Percentiles rank a stretch among this genome's conserved stretches.
phyloP scores from a whole-genome alignment of 352 stramenopile species.

The Peronospora belbahrii region DNA sequence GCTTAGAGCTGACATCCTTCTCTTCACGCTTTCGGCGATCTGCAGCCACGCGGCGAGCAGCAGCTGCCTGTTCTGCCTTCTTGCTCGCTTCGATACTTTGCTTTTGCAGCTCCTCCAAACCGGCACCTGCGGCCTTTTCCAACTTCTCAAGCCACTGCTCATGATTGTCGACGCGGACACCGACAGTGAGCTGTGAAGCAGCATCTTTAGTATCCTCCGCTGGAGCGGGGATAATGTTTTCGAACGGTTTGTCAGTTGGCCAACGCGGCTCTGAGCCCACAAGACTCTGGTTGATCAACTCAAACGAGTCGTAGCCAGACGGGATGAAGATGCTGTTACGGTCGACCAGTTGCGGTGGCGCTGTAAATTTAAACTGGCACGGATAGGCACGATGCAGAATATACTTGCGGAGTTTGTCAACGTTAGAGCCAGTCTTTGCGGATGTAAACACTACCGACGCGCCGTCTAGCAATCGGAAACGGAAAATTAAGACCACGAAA shows the following conservation, averaged over 20 bases:
- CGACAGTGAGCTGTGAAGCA: slow-evolving; percentile 24
- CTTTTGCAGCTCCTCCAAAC: slow-evolving; percentile 75
- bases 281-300: slow-evolving; percentile 68
- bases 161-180: slow-evolving; percentile 60
- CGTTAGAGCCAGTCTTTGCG: slow-evolving; percentile 63
- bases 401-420: slow-evolving; percentile 70
- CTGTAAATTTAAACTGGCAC: slow-evolving; percentile 60
- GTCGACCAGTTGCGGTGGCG: slow-evolving; percentile 66
- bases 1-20: slow-evolving; percentile 80
- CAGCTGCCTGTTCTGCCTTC: slow-evolving; percentile 59
- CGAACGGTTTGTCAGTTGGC: slow-evolving; percentile 68
- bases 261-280: slow-evolving; percentile 68
- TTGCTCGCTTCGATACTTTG: slow-evolving; percentile 81
- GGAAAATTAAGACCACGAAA: slow-evolving; percentile 1
- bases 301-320: slow-evolving; percentile 70
- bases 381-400: slow-evolving; percentile 64
- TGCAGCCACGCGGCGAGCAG: slow-evolving; percentile 51
- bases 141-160: slow-evolving; percentile 78
- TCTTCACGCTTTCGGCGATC: slow-evolving; percentile 75
- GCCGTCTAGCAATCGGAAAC: slow-evolving; percentile 34
- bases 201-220: slow-evolving; percentile 31
- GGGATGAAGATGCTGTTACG: slow-evolving; percentile 64
- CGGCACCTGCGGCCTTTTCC: slow-evolving; percentile 68
- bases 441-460: slow-evolving; percentile 77
- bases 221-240: slow-evolving; percentile 68